A percentile compares a stretch with the other conserved stretches of the same genome.
phyloP scores from a whole-genome alignment of 2,329 filamentous ascomycete genomes.

The Phialophora tarda region DNA sequence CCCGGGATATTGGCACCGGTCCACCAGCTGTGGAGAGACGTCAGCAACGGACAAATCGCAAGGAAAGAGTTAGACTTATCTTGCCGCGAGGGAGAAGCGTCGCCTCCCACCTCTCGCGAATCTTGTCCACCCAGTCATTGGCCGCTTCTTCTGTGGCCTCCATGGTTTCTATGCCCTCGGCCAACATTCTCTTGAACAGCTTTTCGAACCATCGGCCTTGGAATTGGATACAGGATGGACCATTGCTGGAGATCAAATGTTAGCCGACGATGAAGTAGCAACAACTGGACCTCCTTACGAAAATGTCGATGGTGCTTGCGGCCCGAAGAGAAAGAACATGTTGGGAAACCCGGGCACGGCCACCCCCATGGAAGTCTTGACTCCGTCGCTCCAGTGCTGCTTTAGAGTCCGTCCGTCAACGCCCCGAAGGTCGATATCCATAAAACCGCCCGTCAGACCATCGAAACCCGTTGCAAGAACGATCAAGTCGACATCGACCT shows the following conservation, averaged over 20 bases:
- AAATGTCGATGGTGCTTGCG: conserved; percentile 58
- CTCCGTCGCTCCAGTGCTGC: conserved; percentile 46
- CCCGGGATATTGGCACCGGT: conserved; percentile 63
- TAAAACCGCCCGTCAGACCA: conserved; percentile 49
- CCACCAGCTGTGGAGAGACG: conserved; percentile 59
- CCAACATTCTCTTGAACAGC: conserved; percentile 55
- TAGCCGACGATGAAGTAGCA: conserved; percentile 17
- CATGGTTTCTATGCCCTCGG: conserved; percentile 56
- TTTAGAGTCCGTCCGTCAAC: conserved; percentile 41
- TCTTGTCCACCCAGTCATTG: conserved; percentile 53
- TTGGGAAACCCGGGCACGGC: conserved; percentile 53
- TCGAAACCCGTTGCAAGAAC: conserved; percentile 54
- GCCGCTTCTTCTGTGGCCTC: conserved; percentile 55
- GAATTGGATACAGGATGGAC: conserved; percentile 59
- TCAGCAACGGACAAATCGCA: conserved; percentile 58
- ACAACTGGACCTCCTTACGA: conserved; percentile 11
- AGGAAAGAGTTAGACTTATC: conserved; percentile 49
- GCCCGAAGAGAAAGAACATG: conserved; percentile 59
- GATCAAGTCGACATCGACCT: conserved; percentile 53
- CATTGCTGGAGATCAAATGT: conserved; percentile 59
- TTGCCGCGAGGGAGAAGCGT: conserved; percentile 41
- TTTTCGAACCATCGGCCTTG: conserved; percentile 62
- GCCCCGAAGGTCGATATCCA: conserved; percentile 47
- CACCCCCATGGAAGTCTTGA: conserved; percentile 51
- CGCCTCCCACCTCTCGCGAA: conserved; percentile 38